Conservation (phyloP, 2,329 filamentous ascomycete species). For the Penicillium sp. region DNA sequence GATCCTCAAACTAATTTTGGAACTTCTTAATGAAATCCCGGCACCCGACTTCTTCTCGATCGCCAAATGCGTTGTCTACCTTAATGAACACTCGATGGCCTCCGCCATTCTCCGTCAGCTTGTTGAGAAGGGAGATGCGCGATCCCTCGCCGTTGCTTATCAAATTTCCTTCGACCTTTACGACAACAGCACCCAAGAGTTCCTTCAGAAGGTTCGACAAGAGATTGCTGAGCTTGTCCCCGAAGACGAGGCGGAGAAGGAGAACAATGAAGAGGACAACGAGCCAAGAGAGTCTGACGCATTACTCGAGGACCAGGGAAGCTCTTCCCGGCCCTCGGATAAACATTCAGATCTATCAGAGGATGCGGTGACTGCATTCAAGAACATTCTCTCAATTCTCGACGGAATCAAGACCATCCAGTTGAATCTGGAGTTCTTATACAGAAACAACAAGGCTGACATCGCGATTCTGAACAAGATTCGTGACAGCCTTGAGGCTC, state of each 20-base stretch:
- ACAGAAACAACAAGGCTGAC: conserved; percentile 92
- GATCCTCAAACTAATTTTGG: conserved; percentile 89
- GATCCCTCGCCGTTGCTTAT: conserved; percentile 82
- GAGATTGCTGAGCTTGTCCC: conserved; percentile 63
- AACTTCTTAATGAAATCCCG: conserved; percentile 88
- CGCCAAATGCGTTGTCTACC: conserved; percentile 93
- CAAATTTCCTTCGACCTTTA: conserved; percentile 98
- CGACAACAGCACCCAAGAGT: conserved; percentile 98
- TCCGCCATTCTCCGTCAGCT: conserved; percentile 81
- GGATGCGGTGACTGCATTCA: conserved; percentile 56
- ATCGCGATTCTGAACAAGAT: conserved; percentile 93
- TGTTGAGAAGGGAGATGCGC: conserved; percentile 73
- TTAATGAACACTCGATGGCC: conserved; percentile 88
- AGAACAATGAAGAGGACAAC: conserved; percentile 54
- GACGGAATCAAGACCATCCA: conserved; percentile 92
- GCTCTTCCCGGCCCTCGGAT: conserved; percentile 45
- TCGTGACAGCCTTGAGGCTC: conserved; percentile 88
- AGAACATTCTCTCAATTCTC: conserved; percentile 63
- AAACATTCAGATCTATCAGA: conserved; percentile 44
- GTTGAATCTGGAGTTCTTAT: conserved; percentile 93
- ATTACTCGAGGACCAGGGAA: conserved; percentile 53
- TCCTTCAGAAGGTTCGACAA: conserved; percentile 83
- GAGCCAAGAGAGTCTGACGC: conserved; percentile 60
- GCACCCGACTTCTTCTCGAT: conserved; percentile 97
- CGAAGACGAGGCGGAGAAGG: conserved; percentile 41